Evolutionary conservation across 106 monocot species (phyloP).

Genomic region (Vanilla planifolia): DNA sequence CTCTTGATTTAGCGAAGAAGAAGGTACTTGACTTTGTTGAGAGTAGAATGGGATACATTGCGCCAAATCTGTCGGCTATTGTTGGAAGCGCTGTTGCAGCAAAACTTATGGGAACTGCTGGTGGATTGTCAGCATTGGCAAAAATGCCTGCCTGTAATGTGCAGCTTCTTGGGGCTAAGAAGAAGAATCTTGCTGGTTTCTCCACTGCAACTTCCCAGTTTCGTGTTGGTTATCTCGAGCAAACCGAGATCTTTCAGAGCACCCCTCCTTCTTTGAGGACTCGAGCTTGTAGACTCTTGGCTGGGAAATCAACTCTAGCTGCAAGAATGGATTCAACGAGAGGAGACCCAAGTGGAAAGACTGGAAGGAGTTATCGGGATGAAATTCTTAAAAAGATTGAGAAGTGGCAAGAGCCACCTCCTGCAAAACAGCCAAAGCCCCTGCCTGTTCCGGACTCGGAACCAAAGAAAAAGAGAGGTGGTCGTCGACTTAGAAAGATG

Average conservation of each 20-base stretch:
- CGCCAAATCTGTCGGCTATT: constrained; percentile 91
- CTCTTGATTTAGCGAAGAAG: constrained; percentile 84
- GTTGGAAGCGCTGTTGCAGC: constrained; percentile 94
- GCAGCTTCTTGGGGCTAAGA: constrained; percentile 88
- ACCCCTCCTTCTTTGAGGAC: constrained; percentile 71
- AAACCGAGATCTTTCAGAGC: constrained; percentile 79
- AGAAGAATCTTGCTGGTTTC: constrained; percentile 89
- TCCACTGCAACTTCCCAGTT: constrained; percentile 86
- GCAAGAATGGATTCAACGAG: constrained; percentile 80
- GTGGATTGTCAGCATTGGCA: constrained; percentile 80
- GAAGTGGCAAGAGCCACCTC: constrained; percentile 99
- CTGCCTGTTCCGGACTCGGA: constrained; percentile 96
- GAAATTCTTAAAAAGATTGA: constrained; percentile 89
- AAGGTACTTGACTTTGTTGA: constrained; percentile 96
- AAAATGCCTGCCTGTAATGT: constrained; percentile 99
- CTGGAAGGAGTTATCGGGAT: constrained; percentile 66
- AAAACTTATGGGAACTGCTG: constrained; percentile 96
- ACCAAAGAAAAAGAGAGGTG: constrained; percentile 97
- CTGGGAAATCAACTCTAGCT: constrained; percentile 86
- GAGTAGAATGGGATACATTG: constrained; percentile 92
- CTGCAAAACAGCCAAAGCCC: constrained; percentile 94
- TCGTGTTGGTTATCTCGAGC: constrained; percentile 86
- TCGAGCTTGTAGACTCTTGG: constrained; percentile 77
- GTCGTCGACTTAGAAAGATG: constrained; percentile 70
- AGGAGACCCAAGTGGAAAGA: constrained; percentile 84